These are phyloP conservation scores for Ganoderma multipileum DNA, from an alignment of 1,284 basidiomycete species.

Conservation along the genomic window DNA sequence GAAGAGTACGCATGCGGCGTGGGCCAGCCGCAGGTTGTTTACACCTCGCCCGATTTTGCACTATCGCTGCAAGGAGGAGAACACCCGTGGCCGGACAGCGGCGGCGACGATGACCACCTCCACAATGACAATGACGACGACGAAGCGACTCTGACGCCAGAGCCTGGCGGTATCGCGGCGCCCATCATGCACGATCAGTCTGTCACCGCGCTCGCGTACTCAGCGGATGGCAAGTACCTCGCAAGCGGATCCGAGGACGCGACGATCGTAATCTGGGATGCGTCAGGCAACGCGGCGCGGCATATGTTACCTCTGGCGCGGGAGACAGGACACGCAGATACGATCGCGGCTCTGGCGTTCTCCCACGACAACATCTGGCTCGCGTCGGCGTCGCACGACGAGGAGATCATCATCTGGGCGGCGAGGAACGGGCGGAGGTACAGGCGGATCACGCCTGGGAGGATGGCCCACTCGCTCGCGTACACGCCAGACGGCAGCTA, in stretches of 20 bases:
- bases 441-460: slow-evolving; percentile 8
- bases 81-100: too few species aligned
- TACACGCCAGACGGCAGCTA: slow-evolving; percentile 35
- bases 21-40: too few species aligned
- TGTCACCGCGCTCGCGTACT: slow-evolving; percentile 29
- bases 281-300: slow-evolving; percentile 3
- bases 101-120: too few species aligned
- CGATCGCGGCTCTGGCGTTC: slow-evolving; percentile 31
- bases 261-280: slow-evolving; percentile 34
- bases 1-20: too few species aligned
- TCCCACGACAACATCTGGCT: slow-evolving; percentile 29
- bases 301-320: slow-evolving; percentile 1
- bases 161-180: too few species aligned
- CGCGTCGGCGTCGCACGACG: slow-evolving; percentile 27
- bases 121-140: not conserved
- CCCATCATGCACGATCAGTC: slow-evolving; percentile 17
- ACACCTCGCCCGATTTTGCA: too few species aligned
- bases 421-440: slow-evolving; percentile 1
- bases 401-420: slow-evolving; percentile 18
- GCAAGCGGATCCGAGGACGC: slow-evolving; percentile 34
- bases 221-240: slow-evolving; percentile 29
- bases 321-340: slow-evolving; percentile 17
- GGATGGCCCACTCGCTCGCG: slow-evolving; percentile 30
- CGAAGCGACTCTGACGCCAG: too few species aligned
- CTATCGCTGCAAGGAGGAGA: too few species aligned